Percentiles rank a stretch among this genome's conserved stretches.
These are phyloP conservation scores for Claviceps pusilla DNA, from an alignment of 2,329 filamentous ascomycete species.

Conservation along the genomic window DNA sequence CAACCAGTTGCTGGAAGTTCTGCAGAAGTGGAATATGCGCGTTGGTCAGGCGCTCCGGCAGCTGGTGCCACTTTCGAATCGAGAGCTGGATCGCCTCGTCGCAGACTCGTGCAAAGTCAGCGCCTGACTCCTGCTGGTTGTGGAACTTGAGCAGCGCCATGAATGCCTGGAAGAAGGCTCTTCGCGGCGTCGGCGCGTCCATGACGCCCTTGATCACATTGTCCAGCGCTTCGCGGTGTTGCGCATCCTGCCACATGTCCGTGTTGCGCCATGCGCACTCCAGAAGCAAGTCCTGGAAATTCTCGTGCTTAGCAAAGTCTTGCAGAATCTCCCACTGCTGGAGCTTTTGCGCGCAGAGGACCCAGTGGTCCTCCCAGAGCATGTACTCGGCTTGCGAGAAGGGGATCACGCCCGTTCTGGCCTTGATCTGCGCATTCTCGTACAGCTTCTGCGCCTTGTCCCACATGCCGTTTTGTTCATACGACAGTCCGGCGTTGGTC, in stretches of 20 bases:
- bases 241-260: slow-evolving; percentile 81
- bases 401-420: slow-evolving; percentile 84
- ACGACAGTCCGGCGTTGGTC: slow-evolving; percentile 91
- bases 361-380: slow-evolving; percentile 99
- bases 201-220: slow-evolving; percentile 92
- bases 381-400: slow-evolving; percentile 97
- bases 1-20: slow-evolving; percentile 94
- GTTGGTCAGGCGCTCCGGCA: slow-evolving; percentile 85
- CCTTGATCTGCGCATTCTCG: slow-evolving; percentile 92
- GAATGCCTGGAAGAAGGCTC: slow-evolving; percentile 96
- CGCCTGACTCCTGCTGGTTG: slow-evolving; percentile 62
- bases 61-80: slow-evolving; percentile 95
- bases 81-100: slow-evolving; percentile 96
- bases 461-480: slow-evolving; percentile 99
- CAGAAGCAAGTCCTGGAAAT: slow-evolving; percentile 87
- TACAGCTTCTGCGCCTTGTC: slow-evolving; percentile 97
- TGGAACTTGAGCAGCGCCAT: slow-evolving; percentile 92
- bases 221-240: slow-evolving; percentile 79
- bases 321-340: slow-evolving; percentile 98
- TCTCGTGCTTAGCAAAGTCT: slow-evolving; percentile 97
- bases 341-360: slow-evolving; percentile 90
- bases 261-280: slow-evolving; percentile 93
- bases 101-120: slow-evolving; percentile 77
- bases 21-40: slow-evolving; percentile 90
- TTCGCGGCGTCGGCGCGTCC: slow-evolving; percentile 84